Conservation (phyloP, 1,284 basidiomycete genomes). For the Irpex rosettiformis region DNA sequence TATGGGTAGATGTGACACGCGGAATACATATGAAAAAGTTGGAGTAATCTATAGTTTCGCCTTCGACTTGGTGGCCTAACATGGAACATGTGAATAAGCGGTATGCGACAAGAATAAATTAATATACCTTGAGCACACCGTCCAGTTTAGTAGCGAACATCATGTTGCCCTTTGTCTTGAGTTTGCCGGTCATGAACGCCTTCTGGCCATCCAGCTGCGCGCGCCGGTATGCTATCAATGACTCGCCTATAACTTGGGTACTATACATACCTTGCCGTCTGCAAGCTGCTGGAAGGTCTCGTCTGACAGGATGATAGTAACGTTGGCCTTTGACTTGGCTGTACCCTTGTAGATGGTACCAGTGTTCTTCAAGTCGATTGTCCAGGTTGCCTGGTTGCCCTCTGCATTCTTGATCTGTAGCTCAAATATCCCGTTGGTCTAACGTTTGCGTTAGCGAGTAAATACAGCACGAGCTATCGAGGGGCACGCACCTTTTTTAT, state of each 20-base stretch:
- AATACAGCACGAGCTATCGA: not conserved
- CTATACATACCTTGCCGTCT: conserved; percentile 54
- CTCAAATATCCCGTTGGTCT: conserved; percentile 94
- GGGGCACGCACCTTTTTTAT: conserved; percentile 74
- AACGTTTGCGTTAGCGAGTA: not conserved
- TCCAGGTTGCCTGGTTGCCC: conserved; percentile 81
- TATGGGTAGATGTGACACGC: not conserved
- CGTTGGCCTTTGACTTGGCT: conserved; percentile 72
- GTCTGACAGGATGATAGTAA: conserved; percentile 75
- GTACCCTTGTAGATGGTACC: conserved; percentile 79
- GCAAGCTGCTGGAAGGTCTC: conserved; percentile 67
- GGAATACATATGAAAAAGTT: not conserved
- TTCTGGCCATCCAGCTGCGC: conserved; percentile 81
- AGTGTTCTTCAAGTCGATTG: conserved; percentile 95
- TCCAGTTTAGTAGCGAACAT: conserved; percentile 91
- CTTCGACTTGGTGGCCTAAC: conserved; percentile 34
- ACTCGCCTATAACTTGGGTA: not conserved
- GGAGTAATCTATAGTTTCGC: conserved; percentile 32
- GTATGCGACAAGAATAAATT: not conserved
- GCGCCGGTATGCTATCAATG: not conserved
- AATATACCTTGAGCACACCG: conserved; percentile 67
- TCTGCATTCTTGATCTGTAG: conserved; percentile 78
- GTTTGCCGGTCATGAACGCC: conserved; percentile 91
- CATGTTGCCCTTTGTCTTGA: conserved; percentile 84
- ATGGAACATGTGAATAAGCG: conserved; percentile 1